A percentile compares a stretch with the other conserved stretches of the same genome.
Conservation (phyloP, 176 grass and related monocot species). For the maize (Zea mays) region Zm-B73-REFERENCE-NAM-5.0 NC_050104.1:154074001-154074500, state of each 20-base stretch:
- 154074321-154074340: not conserved
- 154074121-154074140: constrained; percentile 1
- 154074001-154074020: not conserved
- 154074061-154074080: not conserved
- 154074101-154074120: not conserved
- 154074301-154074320: not conserved
- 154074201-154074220: constrained; percentile 97
- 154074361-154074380: not conserved
- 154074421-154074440: constrained; percentile 69
- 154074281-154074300: constrained; percentile 8
- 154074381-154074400: not conserved
- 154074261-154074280: constrained; percentile 30
- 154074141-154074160: not conserved
- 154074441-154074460: constrained; percentile 94
- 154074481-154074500: constrained; percentile 92
- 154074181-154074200: constrained; percentile 55
- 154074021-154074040: not conserved
- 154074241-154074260: constrained; percentile 33
- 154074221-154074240: constrained; percentile 85
- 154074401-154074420: not conserved
- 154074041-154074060: constrained; percentile 9
- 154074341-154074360: constrained; percentile 3
- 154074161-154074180: constrained; percentile 3
- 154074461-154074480: constrained; percentile 91
- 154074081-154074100: constrained; percentile 11